phyloP scores from a whole-genome alignment of 179 eudicot species.

The Beta lomatogona region DNA sequence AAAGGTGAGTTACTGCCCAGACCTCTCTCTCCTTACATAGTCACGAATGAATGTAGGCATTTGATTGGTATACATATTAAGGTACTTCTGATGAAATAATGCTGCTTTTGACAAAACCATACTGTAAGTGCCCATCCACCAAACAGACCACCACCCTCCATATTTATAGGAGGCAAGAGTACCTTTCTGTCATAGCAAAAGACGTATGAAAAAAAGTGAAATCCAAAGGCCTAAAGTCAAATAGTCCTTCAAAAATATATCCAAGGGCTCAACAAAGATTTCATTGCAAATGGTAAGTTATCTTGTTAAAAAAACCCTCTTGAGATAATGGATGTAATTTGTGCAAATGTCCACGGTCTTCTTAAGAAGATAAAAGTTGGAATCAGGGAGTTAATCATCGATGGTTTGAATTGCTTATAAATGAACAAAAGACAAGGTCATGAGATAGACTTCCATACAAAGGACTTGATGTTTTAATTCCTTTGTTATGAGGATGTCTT shows the following conservation, averaged over 20 bases:
- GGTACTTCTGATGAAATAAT: constrained; percentile 63
- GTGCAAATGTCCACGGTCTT: too few relatives aligned
- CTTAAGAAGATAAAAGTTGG: too few relatives aligned
- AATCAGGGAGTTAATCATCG: too few relatives aligned
- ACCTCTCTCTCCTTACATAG: constrained; percentile 61
- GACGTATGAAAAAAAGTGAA: not conserved
- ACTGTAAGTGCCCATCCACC: constrained; percentile 83
- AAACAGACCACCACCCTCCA: constrained; percentile 85
- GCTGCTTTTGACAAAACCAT: constrained; percentile 77
- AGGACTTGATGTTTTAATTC: too few relatives aligned
- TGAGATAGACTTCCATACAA: too few relatives aligned
- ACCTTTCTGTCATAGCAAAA: constrained; percentile 38
- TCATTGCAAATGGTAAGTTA: too few relatives aligned
- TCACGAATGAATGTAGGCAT: constrained; percentile 65
- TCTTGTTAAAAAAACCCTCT: too few relatives aligned
- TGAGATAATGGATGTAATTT: not conserved
- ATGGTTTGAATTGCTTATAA: too few relatives aligned
- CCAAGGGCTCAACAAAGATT: too few relatives aligned
- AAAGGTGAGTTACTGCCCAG: constrained; percentile 15
- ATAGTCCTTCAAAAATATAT: not conserved
- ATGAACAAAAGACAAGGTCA: too few relatives aligned
- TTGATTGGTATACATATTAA: constrained; percentile 57
- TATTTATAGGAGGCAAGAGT: constrained; percentile 37
- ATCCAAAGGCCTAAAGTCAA: not conserved
- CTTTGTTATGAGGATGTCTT: too few relatives aligned